These are phyloP conservation scores for Chenopodium suecicum DNA, from an alignment of 148 eudicot genomes.

Conservation along the genomic window DNA sequence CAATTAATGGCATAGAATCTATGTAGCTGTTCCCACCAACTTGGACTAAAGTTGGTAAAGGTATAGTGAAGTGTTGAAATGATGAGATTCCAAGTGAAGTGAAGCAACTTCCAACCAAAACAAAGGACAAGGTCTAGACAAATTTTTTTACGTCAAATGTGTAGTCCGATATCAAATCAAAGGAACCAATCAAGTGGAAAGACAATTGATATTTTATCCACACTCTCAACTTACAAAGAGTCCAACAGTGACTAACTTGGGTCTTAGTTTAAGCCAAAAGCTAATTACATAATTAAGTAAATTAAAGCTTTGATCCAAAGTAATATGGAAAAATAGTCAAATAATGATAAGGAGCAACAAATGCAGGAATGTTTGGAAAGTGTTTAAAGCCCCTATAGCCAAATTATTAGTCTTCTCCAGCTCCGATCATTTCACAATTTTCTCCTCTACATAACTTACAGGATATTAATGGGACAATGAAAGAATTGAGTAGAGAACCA, in stretches of 20 bases:
- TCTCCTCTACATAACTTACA: not conserved
- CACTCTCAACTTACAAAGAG: not conserved
- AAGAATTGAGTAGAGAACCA: not conserved
- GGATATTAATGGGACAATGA: not conserved
- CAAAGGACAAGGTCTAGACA: not conserved
- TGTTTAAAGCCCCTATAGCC: not conserved
- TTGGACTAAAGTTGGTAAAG: not conserved
- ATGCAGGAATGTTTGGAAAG: not conserved
- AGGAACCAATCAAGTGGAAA: not conserved
- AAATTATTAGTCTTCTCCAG: not conserved
- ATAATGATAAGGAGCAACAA: not conserved
- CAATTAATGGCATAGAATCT: not conserved
- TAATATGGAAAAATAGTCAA: not conserved
- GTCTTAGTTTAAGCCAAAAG: not conserved
- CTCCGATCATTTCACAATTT: not conserved
- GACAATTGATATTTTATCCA: not conserved
- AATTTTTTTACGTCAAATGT: not conserved
- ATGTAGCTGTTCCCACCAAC: constrained; percentile 1
- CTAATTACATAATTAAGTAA: not conserved
- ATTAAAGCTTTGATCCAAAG: not conserved
- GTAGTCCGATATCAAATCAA: not conserved
- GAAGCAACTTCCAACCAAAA: not conserved
- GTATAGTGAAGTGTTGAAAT: not conserved
- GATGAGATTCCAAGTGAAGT: not conserved
- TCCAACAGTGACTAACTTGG: not conserved